Percentiles rank a stretch among this genome's conserved stretches.
phyloP scores from a whole-genome alignment of 495 filamentous ascomycete genomes.

The Diplogelasinospora grovesii region DNA sequence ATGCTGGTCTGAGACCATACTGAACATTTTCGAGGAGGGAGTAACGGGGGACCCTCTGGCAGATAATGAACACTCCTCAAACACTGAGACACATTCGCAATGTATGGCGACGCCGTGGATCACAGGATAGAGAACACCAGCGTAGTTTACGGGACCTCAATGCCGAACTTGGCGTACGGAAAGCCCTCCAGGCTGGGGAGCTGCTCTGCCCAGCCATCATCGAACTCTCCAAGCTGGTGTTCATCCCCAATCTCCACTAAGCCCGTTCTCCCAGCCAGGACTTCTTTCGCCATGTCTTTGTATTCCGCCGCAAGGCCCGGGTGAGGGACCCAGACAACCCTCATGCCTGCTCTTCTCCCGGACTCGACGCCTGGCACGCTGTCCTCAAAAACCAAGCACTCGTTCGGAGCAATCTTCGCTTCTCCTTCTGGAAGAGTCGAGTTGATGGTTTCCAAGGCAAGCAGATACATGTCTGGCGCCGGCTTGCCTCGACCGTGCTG shows the following conservation, averaged over 20 bases:
- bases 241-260: conserved; percentile 41
- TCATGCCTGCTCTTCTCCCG: conserved; percentile 79
- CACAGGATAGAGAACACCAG: too few relatives aligned
- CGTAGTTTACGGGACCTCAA: too few relatives aligned
- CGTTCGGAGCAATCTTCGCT: conserved; percentile 44
- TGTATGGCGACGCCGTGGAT: too few relatives aligned
- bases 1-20: too few relatives aligned
- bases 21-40: too few relatives aligned
- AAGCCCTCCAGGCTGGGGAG: conserved; percentile 57
- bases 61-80: too few relatives aligned
- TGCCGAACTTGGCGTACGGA: conserved; percentile 45
- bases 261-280: conserved; percentile 70
- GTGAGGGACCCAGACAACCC: conserved; percentile 83
- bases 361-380: conserved; percentile 79
- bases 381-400: conserved; percentile 90
- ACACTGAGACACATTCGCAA: too few relatives aligned
- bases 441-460: conserved; percentile 74
- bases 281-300: conserved; percentile 59
- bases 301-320: conserved; percentile 59
- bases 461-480: conserved; percentile 77
- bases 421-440: conserved; percentile 33
- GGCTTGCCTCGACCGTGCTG: conserved; percentile 71
- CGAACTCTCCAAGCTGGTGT: conserved; percentile 31
- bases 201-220: conserved; percentile 60
- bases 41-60: too few relatives aligned